A percentile compares a stretch with the other conserved stretches of the same genome.
These are phyloP conservation scores for Fabrea salina DNA, from an alignment of 169 alveolate species.

Conservation along the genomic window DNA sequence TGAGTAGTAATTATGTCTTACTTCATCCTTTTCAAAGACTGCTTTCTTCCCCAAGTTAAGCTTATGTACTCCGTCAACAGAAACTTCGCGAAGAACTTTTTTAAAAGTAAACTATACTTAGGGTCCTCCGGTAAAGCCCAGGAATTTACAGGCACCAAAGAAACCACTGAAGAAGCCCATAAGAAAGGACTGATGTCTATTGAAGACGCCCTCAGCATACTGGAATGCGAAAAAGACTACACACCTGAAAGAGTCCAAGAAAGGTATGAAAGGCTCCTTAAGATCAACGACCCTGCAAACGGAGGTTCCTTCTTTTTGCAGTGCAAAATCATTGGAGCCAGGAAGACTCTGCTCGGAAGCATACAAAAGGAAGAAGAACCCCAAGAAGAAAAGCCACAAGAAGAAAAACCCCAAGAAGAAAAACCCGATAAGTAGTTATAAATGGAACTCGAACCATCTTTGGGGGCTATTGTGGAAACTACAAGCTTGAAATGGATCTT, in stretches of 20 bases:
- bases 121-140: too few species aligned
- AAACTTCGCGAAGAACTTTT: too few species aligned
- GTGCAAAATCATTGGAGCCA: conserved; percentile 26
- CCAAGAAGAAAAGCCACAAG: neutral
- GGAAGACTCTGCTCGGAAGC: neutral
- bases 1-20: neutral
- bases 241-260: neutral
- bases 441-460: conserved; percentile 59
- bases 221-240: neutral
- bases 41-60: too few species aligned
- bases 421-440: too few species aligned
- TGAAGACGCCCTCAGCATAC: conserved; percentile 6
- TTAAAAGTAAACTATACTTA: too few species aligned
- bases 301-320: conserved; percentile 33
- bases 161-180: too few species aligned
- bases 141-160: too few species aligned
- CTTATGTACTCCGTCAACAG: too few species aligned
- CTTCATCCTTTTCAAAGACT: neutral
- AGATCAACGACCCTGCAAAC: conserved; percentile 26
- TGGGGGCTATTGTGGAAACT: conserved; percentile 64
- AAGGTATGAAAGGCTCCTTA: neutral
- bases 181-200: too few species aligned
- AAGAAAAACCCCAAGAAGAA: neutral
- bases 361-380: neutral
- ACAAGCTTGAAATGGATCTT: conserved; percentile 95